Evolutionary conservation across 768 basidiomycete genomes (phyloP), one percentile per base, ranked within the genome.

Genomic region (Mycena metata): DNA sequence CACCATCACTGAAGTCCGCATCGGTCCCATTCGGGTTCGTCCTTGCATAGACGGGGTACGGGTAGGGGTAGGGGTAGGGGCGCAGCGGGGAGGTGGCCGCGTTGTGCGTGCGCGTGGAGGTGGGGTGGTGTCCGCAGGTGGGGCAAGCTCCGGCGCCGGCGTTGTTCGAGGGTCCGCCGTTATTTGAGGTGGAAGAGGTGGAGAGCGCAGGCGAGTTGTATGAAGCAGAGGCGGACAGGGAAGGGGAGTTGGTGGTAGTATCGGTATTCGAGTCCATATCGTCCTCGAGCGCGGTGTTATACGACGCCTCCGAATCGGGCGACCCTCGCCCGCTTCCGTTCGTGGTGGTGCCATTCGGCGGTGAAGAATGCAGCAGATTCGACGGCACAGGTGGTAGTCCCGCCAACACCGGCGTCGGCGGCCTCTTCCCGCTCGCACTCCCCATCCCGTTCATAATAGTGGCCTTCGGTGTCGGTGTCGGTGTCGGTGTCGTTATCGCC

Each of bases 131-230:
- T 5, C 62, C 69, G 54, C 66, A 64, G 23, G 47, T 26, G 23
- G 68, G 66, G 36, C 76, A 50, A 72, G 79, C 62, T 7, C n/a
- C n/a, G n/a, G n/a, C n/a, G n/a, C 47, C 47, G 23, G 47, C 30
- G 30, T 30, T 3, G 6, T 30, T 30, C 30, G n/a, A n/a, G n/a
- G n/a, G n/a, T n/a, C n/a, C n/a, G n/a, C n/a, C n/a, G n/a, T n/a
- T n/a, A n/a, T n/a, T n/a, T n/a, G 47, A 16, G 43, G n/a, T 8
- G 43, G 19, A 16, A 6, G 30, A 30, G 30, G 30, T 3, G 30
- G 43, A 16, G 55, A 66, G 51, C n/a, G 62, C 16, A 10, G 56
- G 11, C 12, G 41, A 45, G 43, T n/a, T n/a, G n/a, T n/a, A n/a
- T n/a, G n/a, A n/a, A n/a, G n/a, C n/a, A n/a, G n/a, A n/a, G n/a